Base-by-base conservation (phyloP, 768 basidiomycete species). In the Macrolepiota albuminosa region DNA sequence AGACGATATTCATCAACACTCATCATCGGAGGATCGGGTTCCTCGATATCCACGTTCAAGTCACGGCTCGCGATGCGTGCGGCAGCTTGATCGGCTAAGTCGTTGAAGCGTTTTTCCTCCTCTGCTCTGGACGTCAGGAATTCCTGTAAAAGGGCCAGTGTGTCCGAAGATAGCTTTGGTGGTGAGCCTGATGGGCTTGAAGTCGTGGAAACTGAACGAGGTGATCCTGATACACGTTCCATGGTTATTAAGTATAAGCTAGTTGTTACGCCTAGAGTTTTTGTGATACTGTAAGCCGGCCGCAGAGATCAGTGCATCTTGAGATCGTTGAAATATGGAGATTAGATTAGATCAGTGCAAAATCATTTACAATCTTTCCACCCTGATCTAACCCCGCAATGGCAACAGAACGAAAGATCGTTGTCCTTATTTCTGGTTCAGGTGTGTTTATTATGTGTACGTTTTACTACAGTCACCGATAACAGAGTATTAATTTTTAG, bases 361-460 rank as follows among this genome's bases (percentile, higher is more conserved):
- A 50, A 50, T 58, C 43, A n/a, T 31, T 61, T 14, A 37, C 33
- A 24, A 37, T 36, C 61, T 47, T 43, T 43, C 49, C 45, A 43
- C 24, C 29, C 39, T n/a, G 3, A 43, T 21, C 42, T 43, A 43
- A 56, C 33, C 18, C 13, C 11, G 45, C 45, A 8, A 67, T 68
- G 67, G 18, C 64, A 39, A 53, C 64, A 53, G 69, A 61, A 54
- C 66, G 72, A 58, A 73, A 71, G 45, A 69, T 82, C 40, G 75
- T 73, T 39, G 81, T 82, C 29, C 76, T 83, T 62, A 79, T 82
- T 59, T 83, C 81, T 61, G 81, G 81, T 64, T 81, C 81, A 76
- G 83, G 83, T 79, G 76, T 67, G 68, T 67, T 42, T 62, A 29
- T n/a, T 1, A 29, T 18, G 9, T 11, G 33, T 54, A 43, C 29